Conservation (phyloP, 345 rosid species). For the Gossypium bickii region DNA sequence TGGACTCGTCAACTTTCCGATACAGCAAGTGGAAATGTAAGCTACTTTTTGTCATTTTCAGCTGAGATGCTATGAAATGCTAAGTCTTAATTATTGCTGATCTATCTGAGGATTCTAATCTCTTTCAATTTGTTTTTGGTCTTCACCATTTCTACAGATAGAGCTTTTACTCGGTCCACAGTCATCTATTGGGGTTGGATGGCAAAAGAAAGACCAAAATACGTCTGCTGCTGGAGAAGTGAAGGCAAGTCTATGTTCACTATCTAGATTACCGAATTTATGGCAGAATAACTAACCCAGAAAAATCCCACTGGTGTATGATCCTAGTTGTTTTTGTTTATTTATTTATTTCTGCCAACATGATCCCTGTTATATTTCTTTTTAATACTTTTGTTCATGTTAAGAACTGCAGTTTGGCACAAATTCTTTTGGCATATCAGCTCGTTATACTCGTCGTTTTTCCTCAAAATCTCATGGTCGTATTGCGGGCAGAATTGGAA, state of each 20-base stretch:
- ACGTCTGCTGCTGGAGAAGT: constrained; percentile 73
- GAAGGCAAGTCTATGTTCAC: constrained; percentile 44
- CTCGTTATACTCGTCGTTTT: constrained; percentile 65
- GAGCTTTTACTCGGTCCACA: constrained; percentile 71
- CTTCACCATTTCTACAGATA: constrained; percentile 44
- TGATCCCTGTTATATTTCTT: constrained; percentile 2
- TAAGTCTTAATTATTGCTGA: background rate
- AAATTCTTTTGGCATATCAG: constrained; percentile 71
- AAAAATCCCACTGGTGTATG: background rate
- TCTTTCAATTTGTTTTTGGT: constrained; percentile 16
- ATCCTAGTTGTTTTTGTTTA: background rate
- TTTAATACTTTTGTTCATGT: constrained; percentile 16
- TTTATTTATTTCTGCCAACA: constrained; percentile 1
- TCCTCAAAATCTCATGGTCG: constrained; percentile 89
- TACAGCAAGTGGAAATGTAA: constrained; percentile 79
- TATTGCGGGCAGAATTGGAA: constrained; percentile 71
- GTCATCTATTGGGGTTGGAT: constrained; percentile 78
- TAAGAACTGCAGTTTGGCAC: constrained; percentile 57
- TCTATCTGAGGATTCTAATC: constrained; percentile 9
- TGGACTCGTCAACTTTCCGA: constrained; percentile 97
- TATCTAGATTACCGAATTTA: background rate
- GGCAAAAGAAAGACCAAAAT: constrained; percentile 75
- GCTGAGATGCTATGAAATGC: constrained; percentile 9
- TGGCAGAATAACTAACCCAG: constrained; percentile 2
- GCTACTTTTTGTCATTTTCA: constrained; percentile 20